These are phyloP conservation scores for Macrotyloma uniflorum DNA, from an alignment of 306 rosid genomes.

Conservation along the genomic window DNA sequence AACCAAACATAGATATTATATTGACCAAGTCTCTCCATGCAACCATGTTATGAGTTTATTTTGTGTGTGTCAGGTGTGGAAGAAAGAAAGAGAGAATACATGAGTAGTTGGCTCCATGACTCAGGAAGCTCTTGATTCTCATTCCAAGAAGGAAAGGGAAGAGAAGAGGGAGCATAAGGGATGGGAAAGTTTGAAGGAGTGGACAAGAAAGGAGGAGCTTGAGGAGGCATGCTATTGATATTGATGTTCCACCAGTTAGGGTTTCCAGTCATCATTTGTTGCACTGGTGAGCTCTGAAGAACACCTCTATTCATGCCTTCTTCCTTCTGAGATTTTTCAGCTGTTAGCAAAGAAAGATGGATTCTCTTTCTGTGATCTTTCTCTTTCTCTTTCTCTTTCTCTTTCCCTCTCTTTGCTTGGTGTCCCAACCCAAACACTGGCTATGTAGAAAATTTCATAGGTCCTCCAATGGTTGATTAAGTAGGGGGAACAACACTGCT, in stretches of 20 bases:
- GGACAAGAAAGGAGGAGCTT: slow-evolving; percentile 62
- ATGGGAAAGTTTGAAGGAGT: slow-evolving; percentile 50
- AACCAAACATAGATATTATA: neutral
- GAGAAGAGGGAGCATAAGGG: slow-evolving; percentile 50
- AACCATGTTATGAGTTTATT: neutral
- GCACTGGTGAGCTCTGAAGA: slow-evolving; percentile 86
- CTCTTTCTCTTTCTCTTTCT: slow-evolving; percentile 18
- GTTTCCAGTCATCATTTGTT: slow-evolving; percentile 92
- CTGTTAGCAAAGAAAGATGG: neutral
- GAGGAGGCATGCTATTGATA: slow-evolving; percentile 63
- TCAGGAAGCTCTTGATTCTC: slow-evolving; percentile 76
- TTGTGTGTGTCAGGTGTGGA: neutral
- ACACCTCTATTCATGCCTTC: slow-evolving; percentile 79
- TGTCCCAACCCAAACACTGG: slow-evolving; percentile 43
- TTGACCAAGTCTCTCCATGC: neutral
- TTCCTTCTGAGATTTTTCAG: neutral
- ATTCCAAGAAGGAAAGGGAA: slow-evolving; percentile 64
- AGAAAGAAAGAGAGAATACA: slow-evolving; percentile 41
- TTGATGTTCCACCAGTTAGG: slow-evolving; percentile 94
- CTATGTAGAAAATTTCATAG: slow-evolving; percentile 68
- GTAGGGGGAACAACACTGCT: slow-evolving; percentile 51
- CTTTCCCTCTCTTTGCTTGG: slow-evolving; percentile 33
- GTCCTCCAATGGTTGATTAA: slow-evolving; percentile 57
- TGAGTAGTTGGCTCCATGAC: slow-evolving; percentile 91
- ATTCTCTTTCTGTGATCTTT: slow-evolving; percentile 9